phyloP scores from a whole-genome alignment of 83 land plant genomes.

The Isoetes engelmannii region DNA sequence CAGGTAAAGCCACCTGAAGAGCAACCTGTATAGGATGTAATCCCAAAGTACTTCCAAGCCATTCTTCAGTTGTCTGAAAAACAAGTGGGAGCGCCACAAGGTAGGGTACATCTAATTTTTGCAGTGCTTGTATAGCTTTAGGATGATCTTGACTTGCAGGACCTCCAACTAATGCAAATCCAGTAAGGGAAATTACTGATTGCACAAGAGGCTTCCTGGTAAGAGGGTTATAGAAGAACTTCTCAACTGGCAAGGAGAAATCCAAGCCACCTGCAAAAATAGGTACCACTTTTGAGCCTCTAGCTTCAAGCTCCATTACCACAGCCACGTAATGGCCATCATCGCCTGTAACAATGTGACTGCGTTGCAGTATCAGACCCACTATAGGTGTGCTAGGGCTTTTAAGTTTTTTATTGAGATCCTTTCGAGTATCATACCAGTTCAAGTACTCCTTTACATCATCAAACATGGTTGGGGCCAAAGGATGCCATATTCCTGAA shows the following conservation, averaged over 20 bases:
- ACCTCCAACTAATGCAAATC: constrained; percentile 98
- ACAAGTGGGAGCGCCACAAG: constrained; percentile 97
- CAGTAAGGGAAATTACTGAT: constrained; percentile 85
- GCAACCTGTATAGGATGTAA: constrained; percentile 99
- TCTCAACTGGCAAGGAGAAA: constrained; percentile 87
- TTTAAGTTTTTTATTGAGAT: constrained; percentile 64
- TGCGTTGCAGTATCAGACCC: constrained; percentile 82
- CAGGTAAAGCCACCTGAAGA: constrained; percentile 95
- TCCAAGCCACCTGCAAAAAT: constrained; percentile 90
- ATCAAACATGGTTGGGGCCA: constrained; percentile 97
- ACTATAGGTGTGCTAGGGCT: constrained; percentile 65
- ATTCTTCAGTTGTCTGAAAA: constrained; percentile 98
- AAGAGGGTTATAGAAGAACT: constrained; percentile 70
- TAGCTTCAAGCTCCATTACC: constrained; percentile 96
- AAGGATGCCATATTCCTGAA: constrained; percentile 96
- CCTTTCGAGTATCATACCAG: constrained; percentile 94
- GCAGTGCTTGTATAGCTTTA: constrained; percentile 75
- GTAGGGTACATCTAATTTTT: constrained; percentile 93
- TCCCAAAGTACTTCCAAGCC: constrained; percentile 94
- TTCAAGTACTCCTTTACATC: constrained; percentile 98
- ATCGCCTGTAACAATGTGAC: constrained; percentile 98
- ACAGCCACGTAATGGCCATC: constrained; percentile 98
- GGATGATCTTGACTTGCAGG: constrained; percentile 99
- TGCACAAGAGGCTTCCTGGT: constrained; percentile 79
- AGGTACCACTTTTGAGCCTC: constrained; percentile 95